Conservation (phyloP, 2,329 filamentous ascomycete species). For the Aspergillus fijiensis region DNA sequence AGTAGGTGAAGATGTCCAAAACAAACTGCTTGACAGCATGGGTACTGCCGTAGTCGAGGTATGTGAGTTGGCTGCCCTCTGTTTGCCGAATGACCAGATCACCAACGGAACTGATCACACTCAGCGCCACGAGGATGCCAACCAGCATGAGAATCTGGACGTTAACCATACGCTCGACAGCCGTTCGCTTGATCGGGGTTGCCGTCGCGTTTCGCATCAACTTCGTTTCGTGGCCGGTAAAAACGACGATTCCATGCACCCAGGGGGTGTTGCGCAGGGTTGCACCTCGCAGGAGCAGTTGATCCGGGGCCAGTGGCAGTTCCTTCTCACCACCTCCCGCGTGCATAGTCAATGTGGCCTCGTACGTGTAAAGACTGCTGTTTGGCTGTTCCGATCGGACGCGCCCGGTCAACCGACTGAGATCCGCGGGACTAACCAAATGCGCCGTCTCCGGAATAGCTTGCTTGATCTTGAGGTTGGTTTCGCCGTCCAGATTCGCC, state of each 20-base stretch:
- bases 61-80: constrained; percentile 62
- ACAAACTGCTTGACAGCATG: constrained; percentile 79
- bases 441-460: constrained; percentile 87
- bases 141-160: constrained; percentile 88
- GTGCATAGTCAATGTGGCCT: constrained; percentile 90
- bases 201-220: constrained; percentile 98
- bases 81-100: constrained; percentile 77
- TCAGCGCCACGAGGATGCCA: constrained; percentile 76
- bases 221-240: constrained; percentile 97
- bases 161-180: constrained; percentile 92
- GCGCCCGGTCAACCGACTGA: constrained; percentile 81
- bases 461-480: constrained; percentile 98
- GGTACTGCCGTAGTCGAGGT: constrained; percentile 67
- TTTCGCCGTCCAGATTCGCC: constrained; percentile 95
- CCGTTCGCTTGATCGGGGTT: constrained; percentile 94
- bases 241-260: constrained; percentile 94
- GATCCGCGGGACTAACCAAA: constrained; percentile 80
- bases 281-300: constrained; percentile 87
- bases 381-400: constrained; percentile 96
- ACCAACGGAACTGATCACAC: constrained; percentile 85
- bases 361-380: constrained; percentile 97
- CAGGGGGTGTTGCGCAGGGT: constrained; percentile 95
- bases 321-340: constrained; percentile 91
- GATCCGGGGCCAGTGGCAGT: constrained; percentile 82
- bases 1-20: constrained; percentile 94